phyloP scores from a whole-genome alignment of 352 stramenopile species.

The Pythium catenulatum region DNA sequence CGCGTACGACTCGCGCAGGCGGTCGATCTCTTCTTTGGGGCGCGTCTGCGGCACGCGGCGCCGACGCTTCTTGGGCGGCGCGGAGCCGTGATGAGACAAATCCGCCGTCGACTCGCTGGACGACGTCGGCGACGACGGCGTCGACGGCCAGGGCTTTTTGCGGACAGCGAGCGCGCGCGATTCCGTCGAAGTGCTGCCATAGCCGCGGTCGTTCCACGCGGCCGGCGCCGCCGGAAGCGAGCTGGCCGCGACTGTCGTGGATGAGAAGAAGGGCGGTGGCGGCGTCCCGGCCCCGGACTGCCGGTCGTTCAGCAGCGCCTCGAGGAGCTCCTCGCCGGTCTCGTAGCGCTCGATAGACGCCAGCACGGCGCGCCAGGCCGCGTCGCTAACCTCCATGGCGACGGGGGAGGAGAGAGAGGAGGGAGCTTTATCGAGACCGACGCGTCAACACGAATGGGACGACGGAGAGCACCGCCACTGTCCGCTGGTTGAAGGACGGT shows the following conservation, averaged over 20 bases:
- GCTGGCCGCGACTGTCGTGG: no score
- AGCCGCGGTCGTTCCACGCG: background rate
- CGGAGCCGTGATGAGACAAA: no score
- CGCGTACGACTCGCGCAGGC: background rate
- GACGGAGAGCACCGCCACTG: no score
- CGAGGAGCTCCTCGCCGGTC: slow-evolving; percentile 19
- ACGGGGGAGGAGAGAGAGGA: no score
- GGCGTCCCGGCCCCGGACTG: no score
- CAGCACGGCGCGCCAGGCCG: slow-evolving; percentile 13
- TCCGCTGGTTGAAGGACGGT: no score
- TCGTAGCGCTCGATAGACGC: slow-evolving; percentile 28
- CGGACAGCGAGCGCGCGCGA: background rate
- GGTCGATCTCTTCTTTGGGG: slow-evolving; percentile 23
- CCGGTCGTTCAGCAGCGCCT: slow-evolving; percentile 15
- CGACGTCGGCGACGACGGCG: background rate
- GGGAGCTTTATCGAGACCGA: no score
- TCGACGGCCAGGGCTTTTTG: background rate
- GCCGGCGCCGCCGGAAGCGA: background rate
- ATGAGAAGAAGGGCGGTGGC: no score
- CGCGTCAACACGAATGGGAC: no score
- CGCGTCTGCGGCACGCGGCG: background rate
- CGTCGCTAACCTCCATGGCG: slow-evolving; percentile 7
- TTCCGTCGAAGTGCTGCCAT: background rate
- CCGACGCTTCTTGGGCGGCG: background rate
- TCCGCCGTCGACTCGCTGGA: no score